Conservation (phyloP, 805 yeast genomes). For the Starmera amethionina region DNA sequence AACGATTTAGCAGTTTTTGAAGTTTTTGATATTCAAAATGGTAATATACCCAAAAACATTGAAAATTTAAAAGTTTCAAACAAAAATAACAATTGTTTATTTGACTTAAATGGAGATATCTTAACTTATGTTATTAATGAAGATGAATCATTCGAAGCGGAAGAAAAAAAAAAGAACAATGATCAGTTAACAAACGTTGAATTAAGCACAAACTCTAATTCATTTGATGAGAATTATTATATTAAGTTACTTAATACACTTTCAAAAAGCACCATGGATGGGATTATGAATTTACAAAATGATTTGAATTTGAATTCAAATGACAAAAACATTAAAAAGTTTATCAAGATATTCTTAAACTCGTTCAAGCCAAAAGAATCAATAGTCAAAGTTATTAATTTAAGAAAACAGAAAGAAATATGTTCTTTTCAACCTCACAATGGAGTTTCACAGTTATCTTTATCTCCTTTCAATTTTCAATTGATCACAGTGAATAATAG, state of each 20-base stretch:
- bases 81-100: slow-evolving; percentile 28
- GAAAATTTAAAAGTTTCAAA: slow-evolving; percentile 9
- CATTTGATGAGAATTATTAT: slow-evolving; percentile 1
- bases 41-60: slow-evolving; percentile 9
- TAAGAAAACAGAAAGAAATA: slow-evolving; percentile 28
- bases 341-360: slow-evolving; percentile 1
- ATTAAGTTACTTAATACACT: slow-evolving; percentile 31
- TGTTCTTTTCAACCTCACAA: slow-evolving; percentile 47
- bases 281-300: slow-evolving; percentile 37
- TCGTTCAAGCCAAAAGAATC: slow-evolving; percentile 11
- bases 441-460: slow-evolving; percentile 48
- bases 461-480: slow-evolving; percentile 53
- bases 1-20: slow-evolving; percentile 19
- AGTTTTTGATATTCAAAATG: slow-evolving; percentile 11
- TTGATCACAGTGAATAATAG: slow-evolving; percentile 43
- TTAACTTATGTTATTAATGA: slow-evolving; percentile 25
- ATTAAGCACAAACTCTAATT: too few species aligned
- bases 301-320: slow-evolving; percentile 11
- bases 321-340: slow-evolving; percentile 5
- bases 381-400: slow-evolving; percentile 38
- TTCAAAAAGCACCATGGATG: slow-evolving; percentile 45
- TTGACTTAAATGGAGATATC: slow-evolving; percentile 32
- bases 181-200: slow-evolving; percentile 4
- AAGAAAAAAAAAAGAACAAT: background rate
- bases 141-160: background rate